Conservation (phyloP, 2,329 filamentous ascomycete genomes). For the Neonectria magnoliae region DNA sequence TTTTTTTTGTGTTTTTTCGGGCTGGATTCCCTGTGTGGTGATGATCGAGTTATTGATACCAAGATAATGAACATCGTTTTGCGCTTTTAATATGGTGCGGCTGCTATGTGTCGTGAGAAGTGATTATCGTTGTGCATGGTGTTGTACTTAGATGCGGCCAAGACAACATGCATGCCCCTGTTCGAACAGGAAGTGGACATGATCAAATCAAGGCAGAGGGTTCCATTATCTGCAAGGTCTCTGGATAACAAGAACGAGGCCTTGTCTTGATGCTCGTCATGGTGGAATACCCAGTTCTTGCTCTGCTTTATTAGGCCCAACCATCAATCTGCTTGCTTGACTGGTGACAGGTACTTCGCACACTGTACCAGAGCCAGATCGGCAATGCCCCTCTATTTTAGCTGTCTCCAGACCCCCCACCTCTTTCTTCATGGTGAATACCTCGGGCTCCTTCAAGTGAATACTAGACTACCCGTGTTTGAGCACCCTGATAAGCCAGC, state of each 20-base stretch:
- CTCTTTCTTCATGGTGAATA: too few relatives aligned
- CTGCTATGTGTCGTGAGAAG: background rate
- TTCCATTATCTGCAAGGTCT: background rate
- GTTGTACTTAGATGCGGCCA: background rate
- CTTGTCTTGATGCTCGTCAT: background rate
- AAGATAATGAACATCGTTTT: conserved; percentile 16
- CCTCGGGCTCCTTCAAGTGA: background rate
- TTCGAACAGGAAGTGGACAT: background rate
- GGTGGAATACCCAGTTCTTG: background rate
- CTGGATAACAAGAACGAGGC: background rate
- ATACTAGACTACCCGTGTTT: background rate
- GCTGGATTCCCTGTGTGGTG: background rate
- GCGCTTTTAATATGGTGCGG: background rate
- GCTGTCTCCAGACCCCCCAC: background rate
- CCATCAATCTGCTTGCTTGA: background rate
- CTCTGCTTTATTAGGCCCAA: background rate
- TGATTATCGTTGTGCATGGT: background rate
- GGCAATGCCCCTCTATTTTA: background rate
- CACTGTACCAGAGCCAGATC: background rate
- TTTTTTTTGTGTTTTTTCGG: background rate
- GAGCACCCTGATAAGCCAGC: background rate
- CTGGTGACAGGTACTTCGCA: too few relatives aligned
- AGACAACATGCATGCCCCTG: background rate
- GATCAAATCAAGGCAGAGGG: background rate
- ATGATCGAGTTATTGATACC: conserved; percentile 18